Percentiles rank a stretch among this genome's conserved stretches.
These are phyloP conservation scores for Globisporangium nunn DNA, from an alignment of 352 stramenopile species.

Conservation along the genomic window DNA sequence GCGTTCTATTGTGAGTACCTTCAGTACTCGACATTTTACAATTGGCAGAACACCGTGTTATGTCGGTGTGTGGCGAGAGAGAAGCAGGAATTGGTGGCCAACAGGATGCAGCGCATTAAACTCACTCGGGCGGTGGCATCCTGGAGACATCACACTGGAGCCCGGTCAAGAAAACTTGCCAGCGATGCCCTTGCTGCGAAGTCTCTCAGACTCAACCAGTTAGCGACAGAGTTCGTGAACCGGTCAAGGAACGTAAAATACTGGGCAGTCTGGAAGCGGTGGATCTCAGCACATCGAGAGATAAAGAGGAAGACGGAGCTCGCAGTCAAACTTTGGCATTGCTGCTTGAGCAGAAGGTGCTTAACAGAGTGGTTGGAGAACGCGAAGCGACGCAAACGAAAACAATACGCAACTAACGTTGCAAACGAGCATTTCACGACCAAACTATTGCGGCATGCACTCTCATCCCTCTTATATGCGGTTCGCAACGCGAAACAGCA, in stretches of 20 bases:
- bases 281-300: slow-evolving; percentile 10
- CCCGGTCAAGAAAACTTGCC: not conserved
- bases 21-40: slow-evolving; percentile 17
- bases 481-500: not conserved
- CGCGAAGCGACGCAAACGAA: slow-evolving; percentile 14
- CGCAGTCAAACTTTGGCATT: slow-evolving; percentile 27
- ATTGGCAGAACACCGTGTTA: slow-evolving; percentile 19
- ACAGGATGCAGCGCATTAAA: not conserved
- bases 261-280: slow-evolving; percentile 32
- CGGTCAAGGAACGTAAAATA: slow-evolving; percentile 15
- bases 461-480: not conserved
- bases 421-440: not conserved
- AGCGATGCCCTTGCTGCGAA: not conserved
- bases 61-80: slow-evolving; percentile 2
- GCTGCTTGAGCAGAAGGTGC: slow-evolving; percentile 28
- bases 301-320: slow-evolving; percentile 23
- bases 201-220: slow-evolving; percentile 14
- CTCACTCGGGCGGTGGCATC: not conserved
- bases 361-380: slow-evolving; percentile 25
- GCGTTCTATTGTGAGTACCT: slow-evolving; percentile 26
- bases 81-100: not conserved
- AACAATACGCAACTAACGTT: slow-evolving; percentile 6
- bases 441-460: not conserved
- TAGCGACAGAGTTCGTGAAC: slow-evolving; percentile 24
- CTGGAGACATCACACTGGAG: slow-evolving; percentile 1